Evolutionary conservation across 1,284 basidiomycete genomes (phyloP).

Genomic region (Ganoderma leucocontextum): DNA sequence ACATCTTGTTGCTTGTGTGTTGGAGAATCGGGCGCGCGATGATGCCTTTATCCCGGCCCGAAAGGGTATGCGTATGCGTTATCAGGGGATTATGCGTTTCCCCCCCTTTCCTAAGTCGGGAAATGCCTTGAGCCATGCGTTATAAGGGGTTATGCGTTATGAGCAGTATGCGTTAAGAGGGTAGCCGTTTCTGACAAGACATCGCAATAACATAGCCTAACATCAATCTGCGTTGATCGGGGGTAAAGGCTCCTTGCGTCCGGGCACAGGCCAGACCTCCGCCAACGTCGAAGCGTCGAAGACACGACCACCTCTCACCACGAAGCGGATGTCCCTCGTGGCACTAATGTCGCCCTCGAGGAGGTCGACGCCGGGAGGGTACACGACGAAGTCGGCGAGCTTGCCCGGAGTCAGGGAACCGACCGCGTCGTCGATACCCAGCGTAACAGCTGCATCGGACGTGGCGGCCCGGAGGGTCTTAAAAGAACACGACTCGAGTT

Average conservation of each 20-base stretch:
- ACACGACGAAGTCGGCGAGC: conserved; percentile 74
- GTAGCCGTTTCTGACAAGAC: no score
- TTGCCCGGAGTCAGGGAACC: conserved; percentile 71
- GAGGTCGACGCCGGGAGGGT: conserved; percentile 64
- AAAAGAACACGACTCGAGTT: background rate
- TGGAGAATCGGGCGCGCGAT: no score
- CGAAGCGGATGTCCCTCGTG: conserved; percentile 59
- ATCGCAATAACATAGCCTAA: background rate
- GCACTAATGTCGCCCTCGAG: conserved; percentile 58
- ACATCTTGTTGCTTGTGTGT: no score
- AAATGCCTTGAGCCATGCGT: no score
- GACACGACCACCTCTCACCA: conserved; percentile 68
- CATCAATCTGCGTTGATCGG: conserved; percentile 64
- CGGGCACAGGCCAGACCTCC: conserved; percentile 73
- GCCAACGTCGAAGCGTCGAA: conserved; percentile 73
- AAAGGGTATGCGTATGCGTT: no score
- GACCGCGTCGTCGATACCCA: conserved; percentile 66
- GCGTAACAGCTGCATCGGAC: conserved; percentile 64
- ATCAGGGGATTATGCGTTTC: no score
- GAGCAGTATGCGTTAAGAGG: no score
- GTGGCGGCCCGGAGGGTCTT: conserved; percentile 76
- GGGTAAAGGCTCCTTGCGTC: conserved; percentile 60
- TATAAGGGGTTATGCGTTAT: no score
- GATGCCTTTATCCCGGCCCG: no score
- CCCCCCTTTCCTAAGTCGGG: no score